phyloP scores from a whole-genome alignment of 192 early-diverging fungal species.

The Coemansia sp. region DNA sequence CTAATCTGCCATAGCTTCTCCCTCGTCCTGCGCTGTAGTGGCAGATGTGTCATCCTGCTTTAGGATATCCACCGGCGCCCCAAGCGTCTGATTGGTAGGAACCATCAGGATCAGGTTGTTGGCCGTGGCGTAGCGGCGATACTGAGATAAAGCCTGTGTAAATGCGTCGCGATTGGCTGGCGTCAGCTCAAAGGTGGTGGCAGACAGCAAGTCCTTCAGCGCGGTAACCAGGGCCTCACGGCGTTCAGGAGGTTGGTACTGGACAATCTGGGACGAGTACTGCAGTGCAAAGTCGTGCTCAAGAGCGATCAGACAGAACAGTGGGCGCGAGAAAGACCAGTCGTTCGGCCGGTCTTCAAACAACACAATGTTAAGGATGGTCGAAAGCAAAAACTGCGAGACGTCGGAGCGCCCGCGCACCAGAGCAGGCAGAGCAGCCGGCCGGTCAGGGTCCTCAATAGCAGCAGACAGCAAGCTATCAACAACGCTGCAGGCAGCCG shows the following conservation, averaged over 20 bases:
- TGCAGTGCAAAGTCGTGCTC: constrained; percentile 61
- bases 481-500: constrained; percentile 66
- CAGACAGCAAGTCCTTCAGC: constrained; percentile 40
- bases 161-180: constrained; percentile 42
- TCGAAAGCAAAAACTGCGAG: constrained; percentile 61
- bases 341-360: constrained; percentile 81
- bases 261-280: constrained; percentile 43
- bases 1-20: constrained; percentile 48
- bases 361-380: constrained; percentile 70
- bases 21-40: background rate
- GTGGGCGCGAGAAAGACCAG: constrained; percentile 80
- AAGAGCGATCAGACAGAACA: constrained; percentile 75
- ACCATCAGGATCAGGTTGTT: constrained; percentile 56
- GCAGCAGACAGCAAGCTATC: constrained; percentile 70
- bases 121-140: constrained; percentile 34
- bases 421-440: constrained; percentile 22
- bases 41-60: constrained; percentile 5
- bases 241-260: constrained; percentile 52
- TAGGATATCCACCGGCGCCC: constrained; percentile 42
- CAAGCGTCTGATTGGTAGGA: constrained; percentile 50
- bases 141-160: constrained; percentile 45
- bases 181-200: constrained; percentile 34
- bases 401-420: constrained; percentile 59
- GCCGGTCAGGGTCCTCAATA: constrained; percentile 54
- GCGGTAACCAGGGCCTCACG: constrained; percentile 42